These are phyloP conservation scores for Gossypium trilobum DNA, from an alignment of 441 rosid genomes.

Conservation along the genomic window DNA sequence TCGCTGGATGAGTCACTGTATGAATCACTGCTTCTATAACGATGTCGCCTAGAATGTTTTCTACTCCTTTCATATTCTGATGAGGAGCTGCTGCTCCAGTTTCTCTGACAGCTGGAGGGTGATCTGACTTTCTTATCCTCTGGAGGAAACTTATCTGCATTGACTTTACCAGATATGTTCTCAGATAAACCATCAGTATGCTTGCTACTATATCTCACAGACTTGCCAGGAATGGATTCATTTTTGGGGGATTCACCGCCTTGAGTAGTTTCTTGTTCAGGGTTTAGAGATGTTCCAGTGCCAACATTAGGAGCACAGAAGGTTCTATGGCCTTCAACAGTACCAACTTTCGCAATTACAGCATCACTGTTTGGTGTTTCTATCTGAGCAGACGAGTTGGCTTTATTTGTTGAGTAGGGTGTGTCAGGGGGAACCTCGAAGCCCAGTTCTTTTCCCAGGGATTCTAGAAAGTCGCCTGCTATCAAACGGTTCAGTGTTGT, in stretches of 20 bases:
- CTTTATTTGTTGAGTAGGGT: slow-evolving; percentile 28
- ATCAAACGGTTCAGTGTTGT: slow-evolving; percentile 73
- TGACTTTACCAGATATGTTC: slow-evolving; percentile 19
- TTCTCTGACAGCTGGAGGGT: slow-evolving; percentile 18
- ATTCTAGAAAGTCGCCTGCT: slow-evolving; percentile 88
- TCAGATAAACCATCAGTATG: slow-evolving; percentile 20
- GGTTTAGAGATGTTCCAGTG: slow-evolving; percentile 9
- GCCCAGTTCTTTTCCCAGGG: slow-evolving; percentile 90
- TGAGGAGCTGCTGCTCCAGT: slow-evolving; percentile 31
- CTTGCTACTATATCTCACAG: slow-evolving; percentile 15
- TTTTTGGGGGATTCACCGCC: slow-evolving; percentile 12
- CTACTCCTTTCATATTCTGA: slow-evolving; percentile 58
- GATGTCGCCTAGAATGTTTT: slow-evolving; percentile 35
- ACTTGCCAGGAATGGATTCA: slow-evolving; percentile 8
- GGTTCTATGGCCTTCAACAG: slow-evolving; percentile 20
- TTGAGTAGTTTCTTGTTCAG: slow-evolving; percentile 16
- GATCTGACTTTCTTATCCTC: slow-evolving; percentile 31
- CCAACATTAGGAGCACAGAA: slow-evolving; percentile 15
- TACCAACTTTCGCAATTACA: slow-evolving; percentile 15
- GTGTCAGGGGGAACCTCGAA: slow-evolving; percentile 77
- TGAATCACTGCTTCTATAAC: slow-evolving; percentile 39
- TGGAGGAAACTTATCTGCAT: slow-evolving; percentile 17
- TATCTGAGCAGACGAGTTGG: slow-evolving; percentile 20
- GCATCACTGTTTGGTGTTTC: slow-evolving; percentile 22
- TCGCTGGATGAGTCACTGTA: slow-evolving; percentile 49